Evolutionary conservation across 805 yeast species (phyloP), one percentile per base, ranked within the genome.

Genomic region (Ogataea populi-albae): DNA sequence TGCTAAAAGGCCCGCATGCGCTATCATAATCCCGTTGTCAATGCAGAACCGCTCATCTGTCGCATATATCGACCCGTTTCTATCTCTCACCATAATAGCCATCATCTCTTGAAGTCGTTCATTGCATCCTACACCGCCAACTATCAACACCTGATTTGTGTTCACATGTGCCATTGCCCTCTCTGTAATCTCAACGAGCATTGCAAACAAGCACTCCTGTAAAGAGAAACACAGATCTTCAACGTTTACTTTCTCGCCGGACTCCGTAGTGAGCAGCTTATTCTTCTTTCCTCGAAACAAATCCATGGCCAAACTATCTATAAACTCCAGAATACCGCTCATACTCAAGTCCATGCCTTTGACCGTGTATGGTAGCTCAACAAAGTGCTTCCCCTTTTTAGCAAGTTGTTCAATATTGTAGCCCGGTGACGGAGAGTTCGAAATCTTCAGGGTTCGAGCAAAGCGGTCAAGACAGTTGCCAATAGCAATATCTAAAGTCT

Each of bases 61-160:
- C 3, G 98, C 96, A 57, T 71, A 87, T 3, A 93, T 81, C n/a
- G 76, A 71, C 0, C 98, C 98, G 47, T 80, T 79, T 46, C 98
- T 69, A 52, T 89, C 98, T 29, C 71, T 60, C 15, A 91, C 95
- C 98, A 93, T 93, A 30, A 73, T 63, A n/a, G 74, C 85, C 98
- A 93, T 93, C 98, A 93, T 93, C 50, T 86, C 80, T 57, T 93
- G 98, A 41, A 93, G 65, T 43, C 98, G 61, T 47, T 79, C 82
- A 55, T 93, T 93, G 49, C 95, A 87, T 0, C 98, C 98, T n/a
- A 93, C 98, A 17, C 98, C 98, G 9, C 98, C 98, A 3, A 93
- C 98, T 33, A 93, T 86, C 32, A 93, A 67, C 14, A 93, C 98
- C 57, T 89, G 95, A 42, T 75, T 75, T 3, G 94, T 74, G 49